Conservation (phyloP, 2,329 filamentous ascomycete genomes). For the Alternaria rosae region DNA sequence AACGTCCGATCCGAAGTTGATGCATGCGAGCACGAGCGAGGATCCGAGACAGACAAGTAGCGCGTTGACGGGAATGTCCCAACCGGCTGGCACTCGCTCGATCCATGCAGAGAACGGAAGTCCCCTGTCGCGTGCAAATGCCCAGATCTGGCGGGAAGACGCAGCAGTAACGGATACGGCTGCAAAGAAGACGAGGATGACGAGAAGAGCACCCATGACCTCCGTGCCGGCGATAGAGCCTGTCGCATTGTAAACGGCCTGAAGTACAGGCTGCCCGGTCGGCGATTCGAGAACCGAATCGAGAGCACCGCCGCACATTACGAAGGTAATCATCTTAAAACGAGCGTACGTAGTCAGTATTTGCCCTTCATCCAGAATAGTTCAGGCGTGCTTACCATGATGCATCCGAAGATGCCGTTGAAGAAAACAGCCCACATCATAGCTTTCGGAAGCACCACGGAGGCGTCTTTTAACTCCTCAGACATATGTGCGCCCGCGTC, state of each 20-base stretch:
- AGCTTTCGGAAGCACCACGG: constrained; percentile 39
- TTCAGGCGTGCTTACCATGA: constrained; percentile 28
- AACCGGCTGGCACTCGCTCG: constrained; percentile 34
- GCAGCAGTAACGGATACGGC: constrained; percentile 46
- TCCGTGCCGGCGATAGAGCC: constrained; percentile 29
- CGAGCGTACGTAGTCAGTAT: neutral
- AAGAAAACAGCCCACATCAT: constrained; percentile 50
- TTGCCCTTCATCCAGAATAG: neutral
- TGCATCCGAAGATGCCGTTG: constrained; percentile 48
- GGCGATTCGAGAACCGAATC: constrained; percentile 20
- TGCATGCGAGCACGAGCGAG: constrained; percentile 49
- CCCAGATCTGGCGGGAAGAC: constrained; percentile 36
- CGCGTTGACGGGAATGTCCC: constrained; percentile 39
- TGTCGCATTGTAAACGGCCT: constrained; percentile 38
- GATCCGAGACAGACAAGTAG: constrained; percentile 42
- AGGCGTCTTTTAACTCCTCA: constrained; percentile 44
- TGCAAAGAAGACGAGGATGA: constrained; percentile 37
- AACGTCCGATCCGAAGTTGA: constrained; percentile 54
- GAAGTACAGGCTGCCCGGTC: constrained; percentile 28
- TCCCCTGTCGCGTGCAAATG: constrained; percentile 30
- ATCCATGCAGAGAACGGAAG: constrained; percentile 35
- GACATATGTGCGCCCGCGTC: constrained; percentile 49
- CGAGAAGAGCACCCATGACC: constrained; percentile 35
- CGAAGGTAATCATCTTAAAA: constrained; percentile 34
- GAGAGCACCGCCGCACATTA: constrained; percentile 45